Evolutionary conservation across 108 stramenopile genomes (phyloP).

Genomic region (Pseudonitzschia pungens): DNA sequence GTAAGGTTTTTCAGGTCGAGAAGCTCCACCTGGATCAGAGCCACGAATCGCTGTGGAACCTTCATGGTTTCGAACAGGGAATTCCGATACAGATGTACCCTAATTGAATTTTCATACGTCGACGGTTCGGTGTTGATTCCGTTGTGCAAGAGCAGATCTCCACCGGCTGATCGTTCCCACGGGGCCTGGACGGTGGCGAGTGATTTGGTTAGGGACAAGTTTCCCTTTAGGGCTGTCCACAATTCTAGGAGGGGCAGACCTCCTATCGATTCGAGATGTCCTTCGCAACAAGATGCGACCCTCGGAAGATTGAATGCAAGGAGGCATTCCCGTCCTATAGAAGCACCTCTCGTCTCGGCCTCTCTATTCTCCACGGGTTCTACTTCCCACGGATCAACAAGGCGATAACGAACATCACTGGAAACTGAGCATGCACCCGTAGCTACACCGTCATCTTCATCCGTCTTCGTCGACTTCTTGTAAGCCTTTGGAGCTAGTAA

Average conservation of each 20-base stretch:
- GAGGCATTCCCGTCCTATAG: constrained; percentile 68
- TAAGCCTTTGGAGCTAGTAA: constrained; percentile 17
- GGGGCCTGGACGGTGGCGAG: constrained; percentile 79
- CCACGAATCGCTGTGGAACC: constrained; percentile 87
- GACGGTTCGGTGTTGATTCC: constrained; percentile 65
- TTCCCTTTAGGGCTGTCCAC: constrained; percentile 69
- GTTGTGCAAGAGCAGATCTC: constrained; percentile 63
- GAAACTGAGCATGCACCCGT: constrained; percentile 31
- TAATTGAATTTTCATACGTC: constrained; percentile 61
- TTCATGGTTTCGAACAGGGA: constrained; percentile 73
- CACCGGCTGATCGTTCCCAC: constrained; percentile 82
- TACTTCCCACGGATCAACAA: constrained; percentile 91
- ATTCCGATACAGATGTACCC: constrained; percentile 83
- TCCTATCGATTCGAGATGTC: constrained; percentile 51
- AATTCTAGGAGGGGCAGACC: constrained; percentile 68
- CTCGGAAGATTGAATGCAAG: constrained; percentile 57
- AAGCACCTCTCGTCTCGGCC: constrained; percentile 70
- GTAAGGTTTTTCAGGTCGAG: constrained; percentile 95
- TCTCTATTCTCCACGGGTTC: constrained; percentile 75
- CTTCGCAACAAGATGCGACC: constrained; percentile 65
- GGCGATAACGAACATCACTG: constrained; percentile 65
- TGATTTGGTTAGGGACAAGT: constrained; percentile 70
- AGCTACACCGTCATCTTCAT: constrained; percentile 8
- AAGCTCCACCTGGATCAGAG: constrained; percentile 91
- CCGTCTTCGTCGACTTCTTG: constrained; percentile 34